Evolutionary conservation across 768 basidiomycete species (phyloP).

Genomic region (Hemileccinum rubropunctum): DNA sequence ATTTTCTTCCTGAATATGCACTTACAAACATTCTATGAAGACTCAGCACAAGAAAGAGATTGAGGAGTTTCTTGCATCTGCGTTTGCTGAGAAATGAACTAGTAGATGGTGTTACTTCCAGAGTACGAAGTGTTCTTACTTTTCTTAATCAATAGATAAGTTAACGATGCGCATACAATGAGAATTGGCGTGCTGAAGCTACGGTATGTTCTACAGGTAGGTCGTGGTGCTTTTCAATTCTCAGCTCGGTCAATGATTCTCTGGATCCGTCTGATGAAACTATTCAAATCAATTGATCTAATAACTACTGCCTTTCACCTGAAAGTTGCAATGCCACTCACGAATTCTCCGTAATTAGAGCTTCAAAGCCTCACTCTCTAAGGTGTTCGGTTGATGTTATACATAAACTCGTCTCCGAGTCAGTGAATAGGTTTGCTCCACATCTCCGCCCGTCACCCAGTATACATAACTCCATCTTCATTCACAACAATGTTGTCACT

Average conservation of each 20-base stretch:
- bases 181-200: too few species aligned
- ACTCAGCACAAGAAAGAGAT: conserved; percentile 89
- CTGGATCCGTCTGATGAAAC: too few species aligned
- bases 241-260: too few species aligned
- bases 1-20: not conserved
- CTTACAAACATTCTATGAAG: conserved; percentile 34
- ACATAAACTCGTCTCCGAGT: not conserved
- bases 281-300: too few species aligned
- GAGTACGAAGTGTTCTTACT: not conserved
- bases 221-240: too few species aligned
- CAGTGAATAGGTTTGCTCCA: not conserved
- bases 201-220: too few species aligned
- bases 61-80: conserved; percentile 62
- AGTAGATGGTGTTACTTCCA: not conserved
- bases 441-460: conserved; percentile 21
- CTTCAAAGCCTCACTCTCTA: too few species aligned
- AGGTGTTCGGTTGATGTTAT: not conserved
- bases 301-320: too few species aligned
- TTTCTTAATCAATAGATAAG: conserved; percentile 7
- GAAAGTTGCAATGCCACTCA: too few species aligned
- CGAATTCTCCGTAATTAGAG: too few species aligned
- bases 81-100: conserved; percentile 43
- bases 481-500: conserved; percentile 45
- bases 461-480: conserved; percentile 61
- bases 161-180: not conserved